Evolutionary conservation across 805 yeast species (phyloP).

Genomic region (Hanseniaspora guilliermondii): DNA sequence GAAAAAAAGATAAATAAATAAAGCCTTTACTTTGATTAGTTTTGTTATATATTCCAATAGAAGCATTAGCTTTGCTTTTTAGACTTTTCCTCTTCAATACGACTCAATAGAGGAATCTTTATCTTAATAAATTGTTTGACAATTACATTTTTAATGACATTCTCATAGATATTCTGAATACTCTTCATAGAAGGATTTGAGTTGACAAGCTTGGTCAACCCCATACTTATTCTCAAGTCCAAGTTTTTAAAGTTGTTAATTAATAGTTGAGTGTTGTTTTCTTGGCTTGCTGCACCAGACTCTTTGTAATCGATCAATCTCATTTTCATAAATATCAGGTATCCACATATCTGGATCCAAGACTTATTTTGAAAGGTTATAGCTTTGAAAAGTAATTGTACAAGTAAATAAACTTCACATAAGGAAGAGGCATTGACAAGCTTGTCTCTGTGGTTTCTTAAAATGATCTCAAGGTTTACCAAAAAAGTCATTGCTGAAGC

Average conservation of each 20-base stretch:
- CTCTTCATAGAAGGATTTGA: not conserved
- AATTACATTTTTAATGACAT: not conserved
- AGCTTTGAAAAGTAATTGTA: conserved; percentile 8
- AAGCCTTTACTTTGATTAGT: not conserved
- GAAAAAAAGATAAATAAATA: not conserved
- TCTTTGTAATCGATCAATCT: not conserved
- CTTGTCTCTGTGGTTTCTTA: conserved; percentile 43
- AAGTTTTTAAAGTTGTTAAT: conserved; percentile 1
- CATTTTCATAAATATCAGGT: conserved; percentile 9
- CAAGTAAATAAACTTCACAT: conserved; percentile 37
- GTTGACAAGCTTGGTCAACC: not conserved
- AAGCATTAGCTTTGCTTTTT: not conserved
- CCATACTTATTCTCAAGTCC: not conserved
- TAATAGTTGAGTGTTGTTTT: conserved; percentile 1
- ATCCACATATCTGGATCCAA: conserved; percentile 1
- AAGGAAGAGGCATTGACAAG: conserved; percentile 49
- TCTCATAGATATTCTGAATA: not conserved
- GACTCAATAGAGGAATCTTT: not conserved
- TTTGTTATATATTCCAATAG: not conserved
- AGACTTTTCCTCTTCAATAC: not conserved
- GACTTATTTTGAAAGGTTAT: conserved; percentile 1
- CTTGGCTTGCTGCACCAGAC: not conserved
- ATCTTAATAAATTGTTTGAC: not conserved
- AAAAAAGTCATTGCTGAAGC: conserved; percentile 23
- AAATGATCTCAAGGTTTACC: conserved; percentile 31